Evolutionary conservation across 371 early-diverging fungal genomes (phyloP).

Genomic region (Saksenaea oblongispora): DNA sequence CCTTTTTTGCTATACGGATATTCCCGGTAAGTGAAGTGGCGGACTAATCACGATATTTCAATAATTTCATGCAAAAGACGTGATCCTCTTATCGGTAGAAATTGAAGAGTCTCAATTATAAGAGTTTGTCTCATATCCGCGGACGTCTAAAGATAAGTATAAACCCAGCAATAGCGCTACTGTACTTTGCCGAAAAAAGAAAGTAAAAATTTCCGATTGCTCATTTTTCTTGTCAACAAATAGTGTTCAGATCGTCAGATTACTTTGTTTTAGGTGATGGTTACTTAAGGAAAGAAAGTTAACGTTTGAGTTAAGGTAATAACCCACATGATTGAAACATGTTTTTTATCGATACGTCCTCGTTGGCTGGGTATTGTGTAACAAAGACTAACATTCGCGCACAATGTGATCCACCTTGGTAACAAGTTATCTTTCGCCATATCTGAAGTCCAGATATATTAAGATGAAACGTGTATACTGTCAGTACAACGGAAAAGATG

Average conservation of each 20-base stretch:
- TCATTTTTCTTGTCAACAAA: no score
- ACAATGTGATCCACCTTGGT: background rate
- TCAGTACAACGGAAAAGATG: no score
- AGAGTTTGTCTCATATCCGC: background rate
- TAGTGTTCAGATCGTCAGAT: no score
- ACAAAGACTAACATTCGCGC: background rate
- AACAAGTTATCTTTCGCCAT: no score
- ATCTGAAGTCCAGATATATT: no score
- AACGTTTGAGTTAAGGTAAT: background rate
- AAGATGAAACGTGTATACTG: no score
- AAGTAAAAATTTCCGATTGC: background rate
- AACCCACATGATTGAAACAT: background rate
- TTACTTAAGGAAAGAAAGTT: background rate
- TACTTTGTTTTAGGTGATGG: background rate
- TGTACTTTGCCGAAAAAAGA: background rate
- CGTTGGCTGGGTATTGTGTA: background rate
- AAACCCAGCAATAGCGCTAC: background rate
- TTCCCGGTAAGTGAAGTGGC: no score
- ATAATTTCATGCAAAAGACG: background rate
- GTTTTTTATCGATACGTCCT: background rate
- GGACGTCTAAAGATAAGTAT: background rate
- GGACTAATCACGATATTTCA: no score
- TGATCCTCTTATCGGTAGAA: background rate
- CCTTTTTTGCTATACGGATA: no score
- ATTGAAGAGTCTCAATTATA: background rate